Percentiles rank a stretch among this genome's conserved stretches.
These are phyloP conservation scores for Dalechampia spathulata DNA, from an alignment of 441 rosid genomes.

Conservation along the genomic window DNA sequence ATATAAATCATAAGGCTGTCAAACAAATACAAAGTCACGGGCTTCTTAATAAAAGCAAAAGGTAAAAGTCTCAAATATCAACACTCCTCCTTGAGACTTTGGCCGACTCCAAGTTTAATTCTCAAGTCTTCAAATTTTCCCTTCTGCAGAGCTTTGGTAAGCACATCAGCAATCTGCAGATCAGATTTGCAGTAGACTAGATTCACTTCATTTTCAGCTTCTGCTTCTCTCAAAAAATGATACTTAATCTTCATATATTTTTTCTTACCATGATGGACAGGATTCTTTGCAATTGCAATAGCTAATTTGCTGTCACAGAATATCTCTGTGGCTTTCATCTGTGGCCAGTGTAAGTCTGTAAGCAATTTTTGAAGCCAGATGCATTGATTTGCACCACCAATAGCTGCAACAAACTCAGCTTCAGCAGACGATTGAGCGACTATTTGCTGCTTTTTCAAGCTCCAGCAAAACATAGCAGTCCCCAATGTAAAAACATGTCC, in stretches of 20 bases:
- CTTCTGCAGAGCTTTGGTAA: neutral
- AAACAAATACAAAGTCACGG: no score
- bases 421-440: neutral
- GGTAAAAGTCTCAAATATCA: neutral
- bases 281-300: neutral
- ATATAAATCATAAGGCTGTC: no score
- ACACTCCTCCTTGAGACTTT: neutral
- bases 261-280: neutral
- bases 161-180: neutral
- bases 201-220: neutral
- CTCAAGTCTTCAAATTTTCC: neutral
- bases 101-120: neutral
- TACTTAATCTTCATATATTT: neutral
- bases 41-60: no score
- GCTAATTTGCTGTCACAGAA: neutral
- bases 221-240: neutral
- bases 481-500: neutral
- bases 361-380: neutral
- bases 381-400: neutral
- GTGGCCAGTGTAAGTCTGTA: neutral
- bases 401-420: neutral
- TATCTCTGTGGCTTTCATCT: neutral
- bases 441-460: neutral
- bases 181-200: neutral
- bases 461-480: neutral